Evolutionary conservation across 2,329 filamentous ascomycete genomes (phyloP).

Genomic region (Colletotrichum ledebouriae): DNA sequence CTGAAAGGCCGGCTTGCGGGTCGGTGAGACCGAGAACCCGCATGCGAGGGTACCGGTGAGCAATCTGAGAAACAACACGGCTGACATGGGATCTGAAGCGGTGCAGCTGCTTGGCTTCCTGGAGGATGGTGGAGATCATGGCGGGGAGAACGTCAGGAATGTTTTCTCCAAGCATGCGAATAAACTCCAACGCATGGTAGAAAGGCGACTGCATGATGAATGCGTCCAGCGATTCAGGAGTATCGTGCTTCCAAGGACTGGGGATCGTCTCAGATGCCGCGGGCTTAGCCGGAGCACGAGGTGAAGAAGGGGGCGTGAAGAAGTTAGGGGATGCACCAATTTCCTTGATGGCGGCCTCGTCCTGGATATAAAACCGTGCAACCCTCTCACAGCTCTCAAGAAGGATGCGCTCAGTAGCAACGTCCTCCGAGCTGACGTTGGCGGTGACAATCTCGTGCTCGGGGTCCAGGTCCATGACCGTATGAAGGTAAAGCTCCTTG

Average conservation of each 20-base stretch:
- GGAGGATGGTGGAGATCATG: constrained; percentile 46
- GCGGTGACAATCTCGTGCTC: constrained; percentile 53
- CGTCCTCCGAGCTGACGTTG: constrained; percentile 11
- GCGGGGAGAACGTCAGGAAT: constrained; percentile 46
- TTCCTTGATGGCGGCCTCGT: constrained; percentile 31
- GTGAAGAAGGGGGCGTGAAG: constrained; percentile 34
- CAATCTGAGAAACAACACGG: constrained; percentile 38
- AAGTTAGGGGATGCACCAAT: constrained; percentile 24
- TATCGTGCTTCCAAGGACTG: constrained; percentile 45
- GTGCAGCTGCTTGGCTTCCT: constrained; percentile 50
- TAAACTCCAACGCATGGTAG: constrained; percentile 47
- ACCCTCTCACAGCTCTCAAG: constrained; percentile 55
- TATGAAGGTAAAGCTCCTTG: constrained; percentile 53
- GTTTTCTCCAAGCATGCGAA: constrained; percentile 47
- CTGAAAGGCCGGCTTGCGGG: constrained; percentile 53
- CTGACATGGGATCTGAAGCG: constrained; percentile 48
- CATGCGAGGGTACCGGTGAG: constrained; percentile 43
- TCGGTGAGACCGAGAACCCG: constrained; percentile 52
- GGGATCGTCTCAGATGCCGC: not conserved
- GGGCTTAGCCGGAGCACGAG: constrained; percentile 1
- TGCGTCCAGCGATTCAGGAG: constrained; percentile 46
- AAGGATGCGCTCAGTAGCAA: constrained; percentile 45
- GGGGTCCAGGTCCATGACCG: constrained; percentile 55
- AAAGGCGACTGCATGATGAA: constrained; percentile 53
- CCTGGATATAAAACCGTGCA: constrained; percentile 49